These are phyloP conservation scores for Saccharomyces hybrid DNA, from an alignment of 1,139 yeast species.

Conservation along the genomic window DNA sequence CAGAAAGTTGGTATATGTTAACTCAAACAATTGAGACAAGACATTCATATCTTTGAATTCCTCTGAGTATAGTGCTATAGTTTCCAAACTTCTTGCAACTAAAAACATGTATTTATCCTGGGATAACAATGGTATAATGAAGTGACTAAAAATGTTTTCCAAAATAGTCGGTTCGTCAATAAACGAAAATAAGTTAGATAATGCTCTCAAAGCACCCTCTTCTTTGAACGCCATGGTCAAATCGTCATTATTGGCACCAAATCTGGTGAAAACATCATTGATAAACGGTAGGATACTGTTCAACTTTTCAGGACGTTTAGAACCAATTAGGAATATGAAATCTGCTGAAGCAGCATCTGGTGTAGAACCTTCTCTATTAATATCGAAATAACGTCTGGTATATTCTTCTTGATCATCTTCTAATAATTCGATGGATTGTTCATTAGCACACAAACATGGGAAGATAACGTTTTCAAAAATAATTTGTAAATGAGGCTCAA, in stretches of 20 bases:
- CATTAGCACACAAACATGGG: conserved; percentile 53
- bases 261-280: conserved; percentile 44
- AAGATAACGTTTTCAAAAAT: conserved; percentile 53
- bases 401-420: conserved; percentile 73
- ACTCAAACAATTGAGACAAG: conserved; percentile 55
- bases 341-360: conserved; percentile 80
- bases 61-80: conserved; percentile 53
- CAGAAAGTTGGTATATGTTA: conserved; percentile 36
- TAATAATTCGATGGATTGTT: conserved; percentile 51
- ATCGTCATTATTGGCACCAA: conserved; percentile 28
- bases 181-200: conserved; percentile 62
- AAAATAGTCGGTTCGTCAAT: conserved; percentile 56
- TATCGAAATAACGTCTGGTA: conserved; percentile 59
- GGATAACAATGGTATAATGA: conserved; percentile 61
- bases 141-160: conserved; percentile 61
- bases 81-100: conserved; percentile 80
- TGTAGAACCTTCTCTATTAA: conserved; percentile 63
- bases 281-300: conserved; percentile 40
- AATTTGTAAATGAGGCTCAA: conserved; percentile 51
- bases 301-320: conserved; percentile 43
- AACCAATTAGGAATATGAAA: conserved; percentile 48
- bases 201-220: conserved; percentile 76
- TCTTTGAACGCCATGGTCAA: conserved; percentile 55
- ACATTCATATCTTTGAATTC: conserved; percentile 47
- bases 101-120: conserved; percentile 59